Percentiles rank a stretch among this genome's conserved stretches.
These are phyloP conservation scores for Rhodotorula glutinis DNA, from an alignment of 1,284 basidiomycete genomes.

Conservation along the genomic window DNA sequence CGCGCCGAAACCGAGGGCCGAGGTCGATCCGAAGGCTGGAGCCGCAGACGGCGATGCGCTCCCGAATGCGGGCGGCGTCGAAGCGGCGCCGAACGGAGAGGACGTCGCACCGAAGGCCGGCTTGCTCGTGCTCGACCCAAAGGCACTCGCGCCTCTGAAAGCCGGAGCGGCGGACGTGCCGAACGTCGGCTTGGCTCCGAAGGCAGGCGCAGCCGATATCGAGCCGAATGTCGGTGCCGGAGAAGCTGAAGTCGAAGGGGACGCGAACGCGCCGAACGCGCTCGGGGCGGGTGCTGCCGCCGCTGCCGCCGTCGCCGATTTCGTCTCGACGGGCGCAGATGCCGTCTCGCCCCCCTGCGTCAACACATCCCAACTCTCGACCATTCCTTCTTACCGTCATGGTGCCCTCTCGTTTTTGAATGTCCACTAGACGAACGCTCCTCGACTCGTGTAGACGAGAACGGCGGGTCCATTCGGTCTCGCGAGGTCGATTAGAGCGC, in stretches of 20 bases:
- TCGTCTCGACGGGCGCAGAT: too few relatives aligned
- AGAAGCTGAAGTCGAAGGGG: conserved; percentile 3
- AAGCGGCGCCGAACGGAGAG: background rate
- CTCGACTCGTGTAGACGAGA: conserved; percentile 54
- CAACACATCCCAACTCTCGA: conserved; percentile 36
- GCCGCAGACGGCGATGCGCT: background rate
- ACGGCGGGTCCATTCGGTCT: conserved; percentile 52
- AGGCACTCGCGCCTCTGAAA: conserved; percentile 5
- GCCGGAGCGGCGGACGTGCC: background rate
- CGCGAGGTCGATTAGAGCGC: conserved; percentile 53
- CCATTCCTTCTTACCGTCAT: conserved; percentile 51
- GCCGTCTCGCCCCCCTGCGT: conserved; percentile 10
- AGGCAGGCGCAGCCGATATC: background rate
- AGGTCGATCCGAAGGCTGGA: background rate
- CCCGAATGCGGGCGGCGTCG: background rate
- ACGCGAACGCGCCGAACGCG: conserved; percentile 26
- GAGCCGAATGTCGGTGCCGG: conserved; percentile 7
- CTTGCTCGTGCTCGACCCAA: background rate
- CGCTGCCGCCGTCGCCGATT: too few relatives aligned
- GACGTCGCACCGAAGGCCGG: conserved; percentile 25
- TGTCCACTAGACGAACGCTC: conserved; percentile 54
- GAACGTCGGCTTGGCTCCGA: background rate
- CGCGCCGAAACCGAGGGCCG: background rate
- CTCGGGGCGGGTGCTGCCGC: too few relatives aligned
- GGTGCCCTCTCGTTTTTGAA: conserved; percentile 49